These are phyloP conservation scores for Chalciporus sphaerocephalus DNA, from an alignment of 768 basidiomycete species.

Conservation along the genomic window DNA sequence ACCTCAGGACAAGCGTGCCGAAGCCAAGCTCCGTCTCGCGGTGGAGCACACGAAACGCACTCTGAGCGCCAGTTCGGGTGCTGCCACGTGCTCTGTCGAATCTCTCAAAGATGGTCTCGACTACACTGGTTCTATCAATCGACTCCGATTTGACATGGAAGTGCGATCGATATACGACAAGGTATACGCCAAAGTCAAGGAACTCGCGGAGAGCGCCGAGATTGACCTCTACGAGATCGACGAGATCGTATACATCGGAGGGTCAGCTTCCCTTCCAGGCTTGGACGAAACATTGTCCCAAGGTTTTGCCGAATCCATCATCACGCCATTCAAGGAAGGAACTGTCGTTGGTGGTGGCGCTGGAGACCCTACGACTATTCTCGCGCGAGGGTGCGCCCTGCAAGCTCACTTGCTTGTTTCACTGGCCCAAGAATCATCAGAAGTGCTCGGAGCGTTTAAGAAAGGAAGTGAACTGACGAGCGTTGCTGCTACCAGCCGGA, in stretches of 20 bases:
- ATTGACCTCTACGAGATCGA: constrained; percentile 67
- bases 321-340: constrained; percentile 62
- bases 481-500: constrained; percentile 54
- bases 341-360: constrained; percentile 68
- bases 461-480: constrained; percentile 38
- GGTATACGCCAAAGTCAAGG: constrained; percentile 47
- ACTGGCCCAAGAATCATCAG: constrained; percentile 46
- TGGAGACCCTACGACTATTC: constrained; percentile 73
- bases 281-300: constrained; percentile 55
- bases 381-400: constrained; percentile 71
- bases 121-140: constrained; percentile 68
- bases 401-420: constrained; percentile 62
- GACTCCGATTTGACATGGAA: constrained; percentile 56
- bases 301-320: constrained; percentile 57
- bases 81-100: constrained; percentile 90
- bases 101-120: constrained; percentile 92
- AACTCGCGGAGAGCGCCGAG: constrained; percentile 47
- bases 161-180: constrained; percentile 55
- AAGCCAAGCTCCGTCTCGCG: constrained; percentile 89
- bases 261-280: constrained; percentile 69
- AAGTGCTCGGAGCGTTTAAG: constrained; percentile 49
- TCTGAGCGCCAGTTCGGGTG: constrained; percentile 78
- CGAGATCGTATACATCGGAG: constrained; percentile 78
- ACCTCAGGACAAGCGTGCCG: constrained; percentile 70
- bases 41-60: constrained; percentile 95